Percentiles rank a stretch among this genome's conserved stretches.
These are phyloP conservation scores for Gynostemma pentaphyllum DNA, from an alignment of 306 rosid genomes.

Conservation along the genomic window DNA sequence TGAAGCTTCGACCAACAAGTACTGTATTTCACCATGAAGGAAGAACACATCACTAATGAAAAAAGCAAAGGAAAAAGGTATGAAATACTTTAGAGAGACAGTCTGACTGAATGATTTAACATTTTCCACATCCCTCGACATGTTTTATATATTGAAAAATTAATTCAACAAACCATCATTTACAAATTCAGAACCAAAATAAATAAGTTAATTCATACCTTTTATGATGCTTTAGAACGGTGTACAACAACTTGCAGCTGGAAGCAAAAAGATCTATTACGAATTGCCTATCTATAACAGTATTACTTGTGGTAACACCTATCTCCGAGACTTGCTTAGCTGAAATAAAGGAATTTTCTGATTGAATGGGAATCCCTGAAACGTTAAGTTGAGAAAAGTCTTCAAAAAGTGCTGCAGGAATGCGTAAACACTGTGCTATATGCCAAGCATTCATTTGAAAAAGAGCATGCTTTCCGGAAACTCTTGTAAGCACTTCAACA, in stretches of 20 bases:
- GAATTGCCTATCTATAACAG: slow-evolving; percentile 41
- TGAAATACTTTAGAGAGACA: neutral
- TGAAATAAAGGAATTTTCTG: slow-evolving; percentile 19
- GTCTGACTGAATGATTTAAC: neutral
- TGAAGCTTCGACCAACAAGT: neutral
- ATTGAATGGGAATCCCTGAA: slow-evolving; percentile 28
- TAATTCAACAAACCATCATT: neutral
- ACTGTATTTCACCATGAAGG: neutral
- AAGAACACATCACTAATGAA: neutral
- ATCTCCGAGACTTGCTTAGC: slow-evolving; percentile 27
- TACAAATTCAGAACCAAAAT: neutral
- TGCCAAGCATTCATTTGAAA: slow-evolving; percentile 61
- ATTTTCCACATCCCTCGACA: neutral
- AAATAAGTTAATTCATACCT: slow-evolving; percentile 29
- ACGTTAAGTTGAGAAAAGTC: slow-evolving; percentile 43
- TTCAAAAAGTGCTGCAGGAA: slow-evolving; percentile 72
- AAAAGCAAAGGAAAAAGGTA: neutral
- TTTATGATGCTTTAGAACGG: slow-evolving; percentile 58
- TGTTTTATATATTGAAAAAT: too few relatives aligned
- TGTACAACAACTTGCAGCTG: slow-evolving; percentile 65
- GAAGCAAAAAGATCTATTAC: slow-evolving; percentile 54
- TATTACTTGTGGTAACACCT: slow-evolving; percentile 21
- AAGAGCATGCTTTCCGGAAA: slow-evolving; percentile 57
- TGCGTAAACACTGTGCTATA: slow-evolving; percentile 57
- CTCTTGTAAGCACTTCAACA: slow-evolving; percentile 63